Conservation (phyloP, 192 early-diverging fungal species). For the Rhizophlyctis rosea region DNA sequence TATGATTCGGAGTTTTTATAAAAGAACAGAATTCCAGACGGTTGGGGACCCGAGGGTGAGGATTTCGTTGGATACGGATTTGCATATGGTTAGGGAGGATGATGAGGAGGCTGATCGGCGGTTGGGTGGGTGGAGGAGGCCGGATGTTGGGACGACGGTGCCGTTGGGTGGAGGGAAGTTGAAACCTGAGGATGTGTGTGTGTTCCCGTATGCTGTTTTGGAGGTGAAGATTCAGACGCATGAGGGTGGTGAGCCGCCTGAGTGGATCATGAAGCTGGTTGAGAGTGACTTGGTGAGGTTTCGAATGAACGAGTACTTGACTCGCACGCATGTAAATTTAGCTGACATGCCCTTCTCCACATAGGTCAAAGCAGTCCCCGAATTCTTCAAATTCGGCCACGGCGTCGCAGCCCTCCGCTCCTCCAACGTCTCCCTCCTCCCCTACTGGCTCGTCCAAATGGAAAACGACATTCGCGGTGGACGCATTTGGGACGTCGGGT, state of each 20-base stretch:
- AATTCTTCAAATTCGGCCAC: slow-evolving; percentile 96
- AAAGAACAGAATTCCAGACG: slow-evolving; percentile 92
- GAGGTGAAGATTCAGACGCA: slow-evolving; percentile 96
- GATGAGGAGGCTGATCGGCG: slow-evolving; percentile 61
- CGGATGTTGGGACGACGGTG: slow-evolving; percentile 70
- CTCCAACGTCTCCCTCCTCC: slow-evolving; percentile 72
- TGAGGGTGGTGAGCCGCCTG: slow-evolving; percentile 83
- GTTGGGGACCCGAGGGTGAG: slow-evolving; percentile 85
- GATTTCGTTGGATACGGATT: slow-evolving; percentile 86
- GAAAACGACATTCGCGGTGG: slow-evolving; percentile 83
- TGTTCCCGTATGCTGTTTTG: slow-evolving; percentile 90
- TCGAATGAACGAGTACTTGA: too few relatives aligned
- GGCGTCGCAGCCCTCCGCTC: slow-evolving; percentile 72
- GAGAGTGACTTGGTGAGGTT: slow-evolving; percentile 81
- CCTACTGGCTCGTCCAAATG: slow-evolving; percentile 94
- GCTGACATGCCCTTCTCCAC: background rate
- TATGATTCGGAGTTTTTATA: slow-evolving; percentile 80
- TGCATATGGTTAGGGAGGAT: slow-evolving; percentile 89
- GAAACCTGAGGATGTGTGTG: slow-evolving; percentile 67
- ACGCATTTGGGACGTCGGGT: too few relatives aligned
- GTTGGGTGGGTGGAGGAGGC: slow-evolving; percentile 73
- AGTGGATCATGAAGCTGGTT: slow-evolving; percentile 86
- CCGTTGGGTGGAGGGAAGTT: slow-evolving; percentile 76
- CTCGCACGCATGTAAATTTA: background rate
- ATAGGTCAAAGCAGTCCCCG: slow-evolving; percentile 79